Conservation (phyloP, 768 basidiomycete genomes). For the Phanerodontia chrysosporium region DNA sequence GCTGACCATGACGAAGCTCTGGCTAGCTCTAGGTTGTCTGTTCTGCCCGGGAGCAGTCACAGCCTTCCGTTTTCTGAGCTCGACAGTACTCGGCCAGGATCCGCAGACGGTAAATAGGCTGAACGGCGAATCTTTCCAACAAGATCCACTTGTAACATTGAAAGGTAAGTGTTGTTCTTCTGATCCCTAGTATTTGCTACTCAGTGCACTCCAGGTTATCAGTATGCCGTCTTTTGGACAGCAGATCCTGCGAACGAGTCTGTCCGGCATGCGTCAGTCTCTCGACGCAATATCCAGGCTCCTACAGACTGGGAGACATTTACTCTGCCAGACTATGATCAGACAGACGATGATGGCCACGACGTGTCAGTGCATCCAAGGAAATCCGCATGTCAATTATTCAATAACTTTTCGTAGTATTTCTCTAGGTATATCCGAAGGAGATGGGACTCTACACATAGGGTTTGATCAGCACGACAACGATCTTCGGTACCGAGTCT, state of each 20-base stretch:
- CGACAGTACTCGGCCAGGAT: conserved; percentile 26
- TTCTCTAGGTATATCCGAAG: conserved; percentile 32
- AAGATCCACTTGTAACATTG: conserved; percentile 31
- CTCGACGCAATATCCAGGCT: conserved; percentile 20
- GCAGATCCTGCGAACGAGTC: conserved; percentile 23
- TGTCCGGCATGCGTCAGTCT: conserved; percentile 25
- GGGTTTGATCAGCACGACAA: conserved; percentile 36
- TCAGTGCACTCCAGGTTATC: conserved; percentile 21
- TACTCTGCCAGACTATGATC: conserved; percentile 31
- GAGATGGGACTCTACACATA: conserved; percentile 32
- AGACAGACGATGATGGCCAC: conserved; percentile 32
- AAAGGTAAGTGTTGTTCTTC: conserved; percentile 19
- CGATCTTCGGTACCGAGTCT: conserved; percentile 30
- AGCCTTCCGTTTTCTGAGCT: conserved; percentile 13
- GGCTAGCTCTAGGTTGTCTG: not conserved
- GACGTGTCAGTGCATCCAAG: not conserved
- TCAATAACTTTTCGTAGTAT: conserved; percentile 20
- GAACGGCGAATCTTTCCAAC: conserved; percentile 35
- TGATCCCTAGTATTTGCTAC: not conserved
- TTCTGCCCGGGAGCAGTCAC: not conserved
- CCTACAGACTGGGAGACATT: conserved; percentile 25
- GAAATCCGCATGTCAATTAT: not conserved
- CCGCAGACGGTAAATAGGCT: conserved; percentile 32
- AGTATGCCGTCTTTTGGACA: conserved; percentile 33
- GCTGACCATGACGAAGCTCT: not conserved